Evolutionary conservation across 495 filamentous ascomycete species (phyloP).

Genomic region (Hyaloscypha variabilis): DNA sequence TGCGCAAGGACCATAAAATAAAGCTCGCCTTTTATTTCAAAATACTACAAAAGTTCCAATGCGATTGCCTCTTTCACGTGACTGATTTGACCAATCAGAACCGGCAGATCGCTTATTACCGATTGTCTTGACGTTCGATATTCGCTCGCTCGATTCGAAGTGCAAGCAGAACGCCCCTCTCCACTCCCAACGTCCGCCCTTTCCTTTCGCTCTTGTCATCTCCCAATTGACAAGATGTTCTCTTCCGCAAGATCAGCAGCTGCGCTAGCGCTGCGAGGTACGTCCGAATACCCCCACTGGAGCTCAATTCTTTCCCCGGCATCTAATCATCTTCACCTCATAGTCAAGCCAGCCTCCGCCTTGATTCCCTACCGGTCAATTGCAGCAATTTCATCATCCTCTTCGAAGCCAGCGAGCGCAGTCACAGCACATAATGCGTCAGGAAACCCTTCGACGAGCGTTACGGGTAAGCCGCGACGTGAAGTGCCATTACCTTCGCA

Average conservation of each 20-base stretch:
- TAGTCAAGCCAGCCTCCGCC: conserved; percentile 64
- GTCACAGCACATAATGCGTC: conserved; percentile 38
- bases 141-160: conserved; percentile 20
- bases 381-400: conserved; percentile 63
- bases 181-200: conserved; percentile 26
- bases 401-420: conserved; percentile 57
- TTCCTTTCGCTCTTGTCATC: conserved; percentile 28
- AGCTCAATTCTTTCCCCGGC: conserved; percentile 25
- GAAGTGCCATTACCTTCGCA: conserved; percentile 90
- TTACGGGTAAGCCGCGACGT: conserved; percentile 43
- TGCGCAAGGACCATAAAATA: too few relatives aligned
- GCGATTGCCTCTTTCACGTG: not conserved
- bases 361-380: conserved; percentile 60
- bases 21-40: too few relatives aligned
- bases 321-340: conserved; percentile 34
- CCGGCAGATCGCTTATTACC: too few relatives aligned
- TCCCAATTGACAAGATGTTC: conserved; percentile 55
- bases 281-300: conserved; percentile 29
- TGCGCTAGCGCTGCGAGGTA: conserved; percentile 73
- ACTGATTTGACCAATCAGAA: conserved; percentile 17
- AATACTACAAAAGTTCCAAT: too few relatives aligned
- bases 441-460: conserved; percentile 35
- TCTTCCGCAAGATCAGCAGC: conserved; percentile 65
- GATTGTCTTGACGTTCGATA: too few relatives aligned
- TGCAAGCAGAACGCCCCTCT: conserved; percentile 29